A percentile compares a stretch with the other conserved stretches of the same genome.
phyloP scores from a whole-genome alignment of 805 yeast genomes.

The Cyberlindnera mycetangii region DNA sequence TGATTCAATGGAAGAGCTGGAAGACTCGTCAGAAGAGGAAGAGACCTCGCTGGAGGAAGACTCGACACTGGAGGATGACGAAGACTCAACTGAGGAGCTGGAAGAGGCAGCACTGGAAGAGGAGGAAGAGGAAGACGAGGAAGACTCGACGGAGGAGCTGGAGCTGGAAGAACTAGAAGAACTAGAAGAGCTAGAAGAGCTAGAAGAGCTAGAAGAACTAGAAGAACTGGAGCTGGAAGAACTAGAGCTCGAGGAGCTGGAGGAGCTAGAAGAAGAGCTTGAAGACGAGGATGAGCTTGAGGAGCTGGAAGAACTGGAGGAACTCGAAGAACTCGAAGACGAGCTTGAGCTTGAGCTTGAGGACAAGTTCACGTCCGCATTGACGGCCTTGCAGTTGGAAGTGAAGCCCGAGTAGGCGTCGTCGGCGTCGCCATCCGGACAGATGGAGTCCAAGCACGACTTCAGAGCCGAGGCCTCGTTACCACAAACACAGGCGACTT shows the following conservation, averaged over 20 bases:
- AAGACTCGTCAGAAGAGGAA: conserved; percentile 14
- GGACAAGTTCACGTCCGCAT: conserved; percentile 30
- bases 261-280: background rate
- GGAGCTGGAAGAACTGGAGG: too few species aligned
- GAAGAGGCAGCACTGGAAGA: background rate
- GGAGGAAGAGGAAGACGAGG: conserved; percentile 16
- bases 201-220: conserved; percentile 9
- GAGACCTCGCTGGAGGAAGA: conserved; percentile 15
- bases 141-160: conserved; percentile 2
- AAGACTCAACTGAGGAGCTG: background rate
- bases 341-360: conserved; percentile 8
- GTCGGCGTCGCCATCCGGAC: conserved; percentile 62
- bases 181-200: background rate
- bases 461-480: conserved; percentile 51
- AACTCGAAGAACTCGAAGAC: background rate
- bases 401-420: conserved; percentile 60
- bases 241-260: conserved; percentile 1
- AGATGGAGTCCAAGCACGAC: conserved; percentile 60
- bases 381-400: conserved; percentile 47
- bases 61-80: background rate
- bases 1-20: conserved; percentile 13
- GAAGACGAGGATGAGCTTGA: conserved; percentile 1
- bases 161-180: conserved; percentile 5
- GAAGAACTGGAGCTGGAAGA: conserved; percentile 7
- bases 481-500: conserved; percentile 67